Percentiles rank a stretch among this genome's conserved stretches.
phyloP scores from a whole-genome alignment of 2,329 filamentous ascomycete genomes.

The Lojkania enalia region DNA sequence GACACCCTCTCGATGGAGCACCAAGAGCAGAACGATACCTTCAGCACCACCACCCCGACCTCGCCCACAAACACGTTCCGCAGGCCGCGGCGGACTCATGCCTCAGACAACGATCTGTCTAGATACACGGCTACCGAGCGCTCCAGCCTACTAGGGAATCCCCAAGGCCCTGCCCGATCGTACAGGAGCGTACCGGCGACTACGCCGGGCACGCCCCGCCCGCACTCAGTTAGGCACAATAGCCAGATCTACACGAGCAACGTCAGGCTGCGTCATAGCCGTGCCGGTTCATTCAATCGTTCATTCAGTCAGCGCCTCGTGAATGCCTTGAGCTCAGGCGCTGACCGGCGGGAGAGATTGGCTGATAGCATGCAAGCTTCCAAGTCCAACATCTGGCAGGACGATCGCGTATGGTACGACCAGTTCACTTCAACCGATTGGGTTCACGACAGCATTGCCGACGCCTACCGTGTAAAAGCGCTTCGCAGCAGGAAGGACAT shows the following conservation, averaged over 20 bases:
- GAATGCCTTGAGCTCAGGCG: constrained; percentile 57
- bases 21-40: constrained; percentile 34
- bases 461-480: constrained; percentile 84
- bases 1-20: constrained; percentile 31
- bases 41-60: constrained; percentile 39
- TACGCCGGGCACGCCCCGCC: constrained; percentile 47
- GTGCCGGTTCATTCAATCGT: constrained; percentile 38
- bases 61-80: constrained; percentile 40
- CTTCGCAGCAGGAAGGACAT: constrained; percentile 81
- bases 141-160: constrained; percentile 51
- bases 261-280: constrained; percentile 33
- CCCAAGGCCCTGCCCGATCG: constrained; percentile 37
- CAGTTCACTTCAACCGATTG: constrained; percentile 97
- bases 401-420: constrained; percentile 97
- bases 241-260: constrained; percentile 36
- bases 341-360: constrained; percentile 53
- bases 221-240: constrained; percentile 43
- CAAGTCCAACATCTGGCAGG: constrained; percentile 67
- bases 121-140: constrained; percentile 49
- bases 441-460: constrained; percentile 96
- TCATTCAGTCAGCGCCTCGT: constrained; percentile 56
- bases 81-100: constrained; percentile 29
- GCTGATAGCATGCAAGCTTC: constrained; percentile 63
- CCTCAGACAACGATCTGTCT: constrained; percentile 42
- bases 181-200: constrained; percentile 50